These are phyloP conservation scores for Penicillium sclerotigenum DNA, from an alignment of 2,329 filamentous ascomycete genomes.

Conservation along the genomic window DNA sequence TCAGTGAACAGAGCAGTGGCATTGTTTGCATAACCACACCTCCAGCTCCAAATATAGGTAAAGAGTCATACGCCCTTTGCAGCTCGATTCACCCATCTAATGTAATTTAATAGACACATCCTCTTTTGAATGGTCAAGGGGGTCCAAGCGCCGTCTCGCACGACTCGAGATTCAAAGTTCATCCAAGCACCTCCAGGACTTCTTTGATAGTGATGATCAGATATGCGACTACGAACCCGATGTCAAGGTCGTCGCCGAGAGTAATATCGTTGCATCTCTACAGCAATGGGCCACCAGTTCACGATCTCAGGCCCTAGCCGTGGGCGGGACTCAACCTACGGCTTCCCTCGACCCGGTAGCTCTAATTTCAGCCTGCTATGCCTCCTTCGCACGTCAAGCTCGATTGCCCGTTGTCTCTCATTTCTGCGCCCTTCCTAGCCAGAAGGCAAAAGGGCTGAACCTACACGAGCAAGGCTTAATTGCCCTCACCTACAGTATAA, in stretches of 20 bases:
- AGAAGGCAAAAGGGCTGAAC: constrained; percentile 22
- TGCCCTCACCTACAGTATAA: constrained; percentile 39
- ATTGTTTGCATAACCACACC: constrained; percentile 33
- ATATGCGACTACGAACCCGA: constrained; percentile 29
- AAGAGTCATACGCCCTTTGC: background rate
- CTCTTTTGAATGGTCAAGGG: constrained; percentile 29
- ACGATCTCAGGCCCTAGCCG: constrained; percentile 33
- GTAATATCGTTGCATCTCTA: constrained; percentile 28
- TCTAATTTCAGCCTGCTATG: constrained; percentile 36
- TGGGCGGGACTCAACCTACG: constrained; percentile 30
- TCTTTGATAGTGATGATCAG: constrained; percentile 37
- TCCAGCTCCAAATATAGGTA: constrained; percentile 33
- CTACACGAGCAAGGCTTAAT: constrained; percentile 33
- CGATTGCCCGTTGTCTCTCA: constrained; percentile 37
- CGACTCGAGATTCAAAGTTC: constrained; percentile 34
- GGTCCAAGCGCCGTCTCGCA: constrained; percentile 35
- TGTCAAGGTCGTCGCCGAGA: constrained; percentile 27
- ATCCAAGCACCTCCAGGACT: constrained; percentile 37
- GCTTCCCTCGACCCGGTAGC: constrained; percentile 28
- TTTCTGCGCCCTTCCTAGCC: constrained; percentile 32
- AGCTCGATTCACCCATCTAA: constrained; percentile 10
- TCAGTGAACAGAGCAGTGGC: constrained; percentile 28
- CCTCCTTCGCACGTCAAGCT: constrained; percentile 29
- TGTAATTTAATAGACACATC: constrained; percentile 23
- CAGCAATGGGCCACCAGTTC: constrained; percentile 35